Evolutionary conservation across 2,329 filamentous ascomycete species (phyloP).

Genomic region (Aspergillus caelatus): DNA sequence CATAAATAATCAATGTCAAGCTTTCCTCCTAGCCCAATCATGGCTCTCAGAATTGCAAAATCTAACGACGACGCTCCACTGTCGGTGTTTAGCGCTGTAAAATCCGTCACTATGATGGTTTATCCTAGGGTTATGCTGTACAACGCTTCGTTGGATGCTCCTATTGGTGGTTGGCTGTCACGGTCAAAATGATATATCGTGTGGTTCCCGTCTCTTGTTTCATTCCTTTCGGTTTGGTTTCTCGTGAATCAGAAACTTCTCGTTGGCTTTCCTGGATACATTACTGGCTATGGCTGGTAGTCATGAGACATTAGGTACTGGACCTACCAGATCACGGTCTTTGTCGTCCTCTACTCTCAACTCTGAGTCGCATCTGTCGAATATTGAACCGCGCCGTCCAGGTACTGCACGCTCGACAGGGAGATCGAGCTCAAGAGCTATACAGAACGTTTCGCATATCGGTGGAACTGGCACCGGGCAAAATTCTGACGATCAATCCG

Average conservation of each 20-base stretch:
- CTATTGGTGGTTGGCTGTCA: neutral
- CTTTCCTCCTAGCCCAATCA: constrained; percentile 8
- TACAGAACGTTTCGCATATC: constrained; percentile 18
- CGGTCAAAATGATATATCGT: constrained; percentile 1
- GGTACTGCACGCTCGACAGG: constrained; percentile 5
- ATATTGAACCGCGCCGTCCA: constrained; percentile 8
- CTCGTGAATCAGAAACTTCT: neutral
- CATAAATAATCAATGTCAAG: constrained; percentile 7
- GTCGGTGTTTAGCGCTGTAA: constrained; percentile 4
- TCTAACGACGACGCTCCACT: constrained; percentile 1
- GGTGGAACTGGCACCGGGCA: constrained; percentile 33
- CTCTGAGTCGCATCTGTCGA: constrained; percentile 13
- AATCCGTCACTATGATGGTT: neutral
- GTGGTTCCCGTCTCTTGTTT: neutral
- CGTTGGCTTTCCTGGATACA: neutral
- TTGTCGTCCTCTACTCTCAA: constrained; percentile 21
- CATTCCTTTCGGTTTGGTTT: neutral
- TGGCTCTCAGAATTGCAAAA: constrained; percentile 1
- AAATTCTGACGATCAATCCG: constrained; percentile 37
- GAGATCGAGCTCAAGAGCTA: constrained; percentile 21
- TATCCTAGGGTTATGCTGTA: neutral
- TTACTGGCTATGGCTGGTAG: constrained; percentile 15
- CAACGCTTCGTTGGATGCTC: neutral
- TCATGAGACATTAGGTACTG: constrained; percentile 5
- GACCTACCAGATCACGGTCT: constrained; percentile 16